Percentiles rank a stretch among this genome's conserved stretches.
Evolutionary conservation across 257 asterid genomes (phyloP).

Genomic region (Henckelia pumila): DNA sequence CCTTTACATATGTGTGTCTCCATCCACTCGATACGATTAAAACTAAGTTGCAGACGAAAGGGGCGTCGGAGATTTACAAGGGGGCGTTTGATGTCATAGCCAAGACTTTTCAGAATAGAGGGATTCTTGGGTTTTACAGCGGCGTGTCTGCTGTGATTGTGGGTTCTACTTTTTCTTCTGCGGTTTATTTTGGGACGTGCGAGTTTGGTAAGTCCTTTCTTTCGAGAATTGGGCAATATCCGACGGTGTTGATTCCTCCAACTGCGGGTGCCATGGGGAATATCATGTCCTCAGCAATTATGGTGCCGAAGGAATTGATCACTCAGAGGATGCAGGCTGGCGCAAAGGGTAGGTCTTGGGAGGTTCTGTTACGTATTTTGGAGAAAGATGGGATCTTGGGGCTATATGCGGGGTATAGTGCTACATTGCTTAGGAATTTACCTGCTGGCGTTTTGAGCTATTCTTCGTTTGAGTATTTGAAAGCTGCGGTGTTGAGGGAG

Average conservation of each 20-base stretch:
- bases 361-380: conserved; percentile 71
- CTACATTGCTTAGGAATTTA: conserved; percentile 83
- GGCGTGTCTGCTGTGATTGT: conserved; percentile 94
- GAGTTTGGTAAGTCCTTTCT: conserved; percentile 89
- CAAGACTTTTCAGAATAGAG: conserved; percentile 70
- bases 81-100: conserved; percentile 83
- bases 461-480: conserved; percentile 88
- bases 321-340: conserved; percentile 98
- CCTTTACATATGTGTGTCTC: conserved; percentile 90
- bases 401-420: conserved; percentile 88
- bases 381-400: conserved; percentile 92
- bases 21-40: conserved; percentile 88
- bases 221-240: conserved; percentile 54
- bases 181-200: conserved; percentile 96
- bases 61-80: conserved; percentile 78
- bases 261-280: conserved; percentile 99
- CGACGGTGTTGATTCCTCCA: conserved; percentile 82
- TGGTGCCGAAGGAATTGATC: conserved; percentile 94
- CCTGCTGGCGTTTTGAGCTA: conserved; percentile 97
- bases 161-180: conserved; percentile 91
- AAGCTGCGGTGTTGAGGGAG: conserved; percentile 71
- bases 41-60: conserved; percentile 94
- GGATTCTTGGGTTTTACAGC: conserved; percentile 82
- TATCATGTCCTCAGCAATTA: conserved; percentile 83
- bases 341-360: conserved; percentile 92